A percentile compares a stretch with the other conserved stretches of the same genome.
These are phyloP conservation scores for Isatis tinctoria DNA, from an alignment of 345 rosid genomes.

Conservation along the genomic window DNA sequence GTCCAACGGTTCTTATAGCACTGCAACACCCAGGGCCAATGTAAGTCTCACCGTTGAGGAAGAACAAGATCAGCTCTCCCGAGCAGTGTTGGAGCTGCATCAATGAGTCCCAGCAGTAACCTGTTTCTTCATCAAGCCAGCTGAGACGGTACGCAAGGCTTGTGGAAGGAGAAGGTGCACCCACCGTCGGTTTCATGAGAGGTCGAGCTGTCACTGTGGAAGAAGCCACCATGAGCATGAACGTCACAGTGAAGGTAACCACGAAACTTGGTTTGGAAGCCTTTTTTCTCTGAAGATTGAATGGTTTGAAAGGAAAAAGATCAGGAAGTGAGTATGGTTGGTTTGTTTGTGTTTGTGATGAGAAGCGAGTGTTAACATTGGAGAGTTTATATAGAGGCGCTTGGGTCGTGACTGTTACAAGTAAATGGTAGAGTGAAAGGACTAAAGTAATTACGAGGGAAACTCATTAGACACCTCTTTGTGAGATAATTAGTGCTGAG, in stretches of 20 bases:
- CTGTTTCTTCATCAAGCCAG: constrained; percentile 42
- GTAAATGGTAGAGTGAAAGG: constrained; percentile 18
- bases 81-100: constrained; percentile 73
- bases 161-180: constrained; percentile 16
- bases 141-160: constrained; percentile 38
- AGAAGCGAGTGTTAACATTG: not conserved
- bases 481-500: constrained; percentile 18
- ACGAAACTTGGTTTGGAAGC: not conserved
- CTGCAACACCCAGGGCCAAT: constrained; percentile 58
- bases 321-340: not conserved
- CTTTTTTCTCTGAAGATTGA: constrained; percentile 2
- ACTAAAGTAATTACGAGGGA: constrained; percentile 3
- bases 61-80: constrained; percentile 66
- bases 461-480: constrained; percentile 1
- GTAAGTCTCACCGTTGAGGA: constrained; percentile 67
- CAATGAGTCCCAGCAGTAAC: constrained; percentile 70
- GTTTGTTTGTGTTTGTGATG: constrained; percentile 17
- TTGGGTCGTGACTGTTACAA: constrained; percentile 18
- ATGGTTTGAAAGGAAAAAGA: not conserved
- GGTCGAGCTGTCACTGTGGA: constrained; percentile 19
- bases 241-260: constrained; percentile 7
- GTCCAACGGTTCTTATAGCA: constrained; percentile 49
- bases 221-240: constrained; percentile 25
- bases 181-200: constrained; percentile 22
- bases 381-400: constrained; percentile 16